phyloP scores from a whole-genome alignment of 108 stramenopile genomes.

The Nitzschia inconspicua region DNA sequence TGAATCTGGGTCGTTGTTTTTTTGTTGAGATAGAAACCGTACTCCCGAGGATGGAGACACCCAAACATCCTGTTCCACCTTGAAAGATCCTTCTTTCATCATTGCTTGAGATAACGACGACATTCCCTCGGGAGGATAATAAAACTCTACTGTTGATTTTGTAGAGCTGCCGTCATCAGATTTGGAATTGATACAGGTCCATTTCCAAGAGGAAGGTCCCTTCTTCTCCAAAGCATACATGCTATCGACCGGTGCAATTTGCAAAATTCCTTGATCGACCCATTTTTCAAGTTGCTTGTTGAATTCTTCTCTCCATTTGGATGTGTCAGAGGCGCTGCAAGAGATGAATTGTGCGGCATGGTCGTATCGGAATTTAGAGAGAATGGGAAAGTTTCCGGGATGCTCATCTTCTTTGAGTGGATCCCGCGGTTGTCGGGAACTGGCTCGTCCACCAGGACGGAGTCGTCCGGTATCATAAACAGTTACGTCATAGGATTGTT shows the following conservation, averaged over 20 bases:
- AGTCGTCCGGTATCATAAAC: conserved; percentile 81
- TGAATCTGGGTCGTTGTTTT: no score
- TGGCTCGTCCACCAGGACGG: conserved; percentile 74
- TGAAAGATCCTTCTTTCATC: conserved; percentile 12
- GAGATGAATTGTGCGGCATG: conserved; percentile 78
- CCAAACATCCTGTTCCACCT: conserved; percentile 76
- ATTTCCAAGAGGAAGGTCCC: neutral
- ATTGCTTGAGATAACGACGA: neutral
- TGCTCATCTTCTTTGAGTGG: conserved; percentile 10
- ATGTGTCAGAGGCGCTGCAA: neutral
- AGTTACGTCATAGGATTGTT: conserved; percentile 13
- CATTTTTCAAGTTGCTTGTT: conserved; percentile 60
- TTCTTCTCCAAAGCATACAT: neutral
- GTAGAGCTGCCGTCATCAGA: neutral
- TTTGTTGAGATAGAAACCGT: conserved; percentile 18
- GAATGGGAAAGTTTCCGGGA: conserved; percentile 3
- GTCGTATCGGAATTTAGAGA: conserved; percentile 42
- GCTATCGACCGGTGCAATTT: neutral
- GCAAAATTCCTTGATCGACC: conserved; percentile 44
- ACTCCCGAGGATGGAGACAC: conserved; percentile 80
- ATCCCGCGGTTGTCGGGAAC: conserved; percentile 55
- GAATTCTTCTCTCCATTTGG: conserved; percentile 32
- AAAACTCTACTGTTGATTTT: conserved; percentile 27
- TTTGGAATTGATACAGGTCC: neutral
- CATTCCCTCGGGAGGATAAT: conserved; percentile 25